Base-by-base conservation (phyloP, 2,329 filamentous ascomycete species). In the Pestalotiopsis sp. region DNA sequence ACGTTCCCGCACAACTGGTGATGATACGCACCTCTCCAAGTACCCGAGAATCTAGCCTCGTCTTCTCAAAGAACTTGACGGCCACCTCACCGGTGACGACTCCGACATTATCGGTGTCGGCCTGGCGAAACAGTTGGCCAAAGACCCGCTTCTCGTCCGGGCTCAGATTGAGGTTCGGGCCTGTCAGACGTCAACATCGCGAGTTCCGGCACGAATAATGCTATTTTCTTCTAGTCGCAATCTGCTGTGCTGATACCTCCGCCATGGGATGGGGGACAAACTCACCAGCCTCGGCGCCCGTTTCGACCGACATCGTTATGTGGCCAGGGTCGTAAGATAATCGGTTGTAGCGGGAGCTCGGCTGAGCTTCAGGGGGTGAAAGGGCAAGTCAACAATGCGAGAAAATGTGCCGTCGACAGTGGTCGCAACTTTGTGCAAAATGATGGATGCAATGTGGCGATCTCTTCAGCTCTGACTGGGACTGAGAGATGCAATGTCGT, bases 51-150 rank as follows among this genome's bases (percentile, higher is more conserved):
- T 95, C 90, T 62, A 99, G 86, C 73, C 92, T 91, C 59, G 96
- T 98, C 85, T 96, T 96, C 81, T 98, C 94, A 78, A 99, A 99
- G 85, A 99, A 98, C 79, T 94, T 93, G 79, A 99, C 94, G 68
- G 96, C 96, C 70, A 97, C 88, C 81, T 99, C 96, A 80, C 96
- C 96, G 20, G 96, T 98, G 40, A 99, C 93, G 71, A 98, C 94
- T 67, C 94, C 94, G 68, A 97, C 91, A 78, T 89, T 92, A 74
- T 98, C 96, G 68, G 91, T 92, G 81, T 99, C 96, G 72, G 96
- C 96, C 75, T 94, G 91, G 79, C 92, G 90, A 82, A 99, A 98
- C 71, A 99, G 90, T 81, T 96, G 94, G 74, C 92, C 93, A 81
- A 97, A 99, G 68, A 93, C 89, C 80, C 94, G 92, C 84, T 97